phyloP scores from a whole-genome alignment of 805 yeast species.

The Pichia gijzeniarum region DNA sequence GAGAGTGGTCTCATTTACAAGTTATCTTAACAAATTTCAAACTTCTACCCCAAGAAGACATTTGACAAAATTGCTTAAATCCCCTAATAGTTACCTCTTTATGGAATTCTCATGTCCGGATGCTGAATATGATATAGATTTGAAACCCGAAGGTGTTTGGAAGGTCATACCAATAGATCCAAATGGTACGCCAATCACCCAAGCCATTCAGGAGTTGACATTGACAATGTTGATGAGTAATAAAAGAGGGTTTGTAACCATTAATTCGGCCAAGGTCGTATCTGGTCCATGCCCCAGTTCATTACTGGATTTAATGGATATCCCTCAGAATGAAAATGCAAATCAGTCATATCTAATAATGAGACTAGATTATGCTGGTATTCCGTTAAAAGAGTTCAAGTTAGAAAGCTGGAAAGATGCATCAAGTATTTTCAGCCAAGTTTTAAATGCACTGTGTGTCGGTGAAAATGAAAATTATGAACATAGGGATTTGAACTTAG shows the following conservation, averaged over 20 bases:
- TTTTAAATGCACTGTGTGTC: constrained; percentile 40
- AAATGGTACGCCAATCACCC: constrained; percentile 31
- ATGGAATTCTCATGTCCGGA: constrained; percentile 45
- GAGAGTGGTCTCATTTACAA: constrained; percentile 27
- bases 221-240: constrained; percentile 36
- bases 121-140: constrained; percentile 32
- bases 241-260: constrained; percentile 39
- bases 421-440: constrained; percentile 44
- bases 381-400: constrained; percentile 38
- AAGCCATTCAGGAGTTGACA: constrained; percentile 41
- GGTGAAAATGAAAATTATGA: constrained; percentile 56
- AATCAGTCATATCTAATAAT: constrained; percentile 32
- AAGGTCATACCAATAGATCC: constrained; percentile 50
- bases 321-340: neutral
- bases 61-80: constrained; percentile 5
- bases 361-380: constrained; percentile 36
- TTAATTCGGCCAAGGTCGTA: constrained; percentile 40
- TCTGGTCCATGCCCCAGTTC: constrained; percentile 29
- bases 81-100: constrained; percentile 15
- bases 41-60: constrained; percentile 9
- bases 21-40: constrained; percentile 23
- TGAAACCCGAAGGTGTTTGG: constrained; percentile 32
- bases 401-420: constrained; percentile 36
- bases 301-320: constrained; percentile 9
- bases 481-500: constrained; percentile 67